These are phyloP conservation scores for Rhodotorula graminis DNA, from an alignment of 768 basidiomycete genomes.

Conservation along the genomic window DNA sequence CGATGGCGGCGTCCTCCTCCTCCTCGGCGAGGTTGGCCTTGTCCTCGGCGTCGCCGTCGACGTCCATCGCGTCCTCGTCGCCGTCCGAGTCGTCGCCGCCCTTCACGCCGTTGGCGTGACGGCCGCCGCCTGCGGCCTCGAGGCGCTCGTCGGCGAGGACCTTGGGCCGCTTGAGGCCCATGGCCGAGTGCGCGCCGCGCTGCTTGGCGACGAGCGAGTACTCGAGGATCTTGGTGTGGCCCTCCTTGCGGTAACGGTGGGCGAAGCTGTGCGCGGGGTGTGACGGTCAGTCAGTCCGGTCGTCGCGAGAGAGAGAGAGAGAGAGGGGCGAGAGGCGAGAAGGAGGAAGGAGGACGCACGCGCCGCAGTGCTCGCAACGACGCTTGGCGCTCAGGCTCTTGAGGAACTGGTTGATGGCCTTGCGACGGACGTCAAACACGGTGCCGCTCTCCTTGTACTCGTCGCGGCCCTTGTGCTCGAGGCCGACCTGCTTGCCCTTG, in stretches of 20 bases:
- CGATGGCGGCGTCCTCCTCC: slow-evolving; percentile 47
- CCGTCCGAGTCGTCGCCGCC: slow-evolving; percentile 47
- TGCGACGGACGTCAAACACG: slow-evolving; percentile 81
- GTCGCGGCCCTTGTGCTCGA: slow-evolving; percentile 43
- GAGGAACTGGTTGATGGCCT: slow-evolving; percentile 73
- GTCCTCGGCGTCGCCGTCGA: slow-evolving; percentile 52
- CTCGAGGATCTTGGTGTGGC: slow-evolving; percentile 88
- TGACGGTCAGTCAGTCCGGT: no score
- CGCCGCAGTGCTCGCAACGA: slow-evolving; percentile 71
- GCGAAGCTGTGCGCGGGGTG: slow-evolving; percentile 53
- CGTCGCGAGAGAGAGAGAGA: background rate
- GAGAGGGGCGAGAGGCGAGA: background rate
- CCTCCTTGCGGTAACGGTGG: slow-evolving; percentile 90
- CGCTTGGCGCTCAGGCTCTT: slow-evolving; percentile 59
- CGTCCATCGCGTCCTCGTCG: slow-evolving; percentile 47
- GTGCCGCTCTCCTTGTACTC: slow-evolving; percentile 63
- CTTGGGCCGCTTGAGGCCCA: slow-evolving; percentile 65
- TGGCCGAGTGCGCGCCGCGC: slow-evolving; percentile 57
- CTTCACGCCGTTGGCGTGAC: slow-evolving; percentile 31
- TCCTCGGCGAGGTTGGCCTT: slow-evolving; percentile 52
- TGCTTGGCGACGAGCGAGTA: slow-evolving; percentile 79
- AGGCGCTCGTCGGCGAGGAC: slow-evolving; percentile 53
- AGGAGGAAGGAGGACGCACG: slow-evolving; percentile 57
- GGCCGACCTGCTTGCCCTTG: slow-evolving; percentile 46
- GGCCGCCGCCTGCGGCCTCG: background rate